Conservation (phyloP, 179 eudicot species). For the Beta macrorhiza region DNA sequence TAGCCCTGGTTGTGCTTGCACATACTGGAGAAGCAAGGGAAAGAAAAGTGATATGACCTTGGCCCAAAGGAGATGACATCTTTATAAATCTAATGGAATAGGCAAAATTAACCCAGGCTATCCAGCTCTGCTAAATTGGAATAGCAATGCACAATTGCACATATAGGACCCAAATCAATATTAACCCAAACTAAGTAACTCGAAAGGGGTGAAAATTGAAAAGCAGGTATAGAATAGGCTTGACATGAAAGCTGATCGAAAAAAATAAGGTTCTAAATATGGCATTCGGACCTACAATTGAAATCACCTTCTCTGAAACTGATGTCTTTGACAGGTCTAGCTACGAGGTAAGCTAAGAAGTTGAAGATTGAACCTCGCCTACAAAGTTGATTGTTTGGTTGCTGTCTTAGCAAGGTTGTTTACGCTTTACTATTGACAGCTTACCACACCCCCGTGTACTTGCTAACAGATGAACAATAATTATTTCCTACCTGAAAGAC, state of each 20-base stretch:
- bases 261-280: background rate
- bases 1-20: slow-evolving; percentile 35
- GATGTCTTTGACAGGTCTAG: background rate
- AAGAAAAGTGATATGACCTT: slow-evolving; percentile 19
- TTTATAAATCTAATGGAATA: background rate
- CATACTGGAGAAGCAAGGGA: slow-evolving; percentile 41
- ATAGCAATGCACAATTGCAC: background rate
- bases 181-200: background rate
- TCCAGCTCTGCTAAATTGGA: background rate
- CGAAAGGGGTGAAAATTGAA: background rate
- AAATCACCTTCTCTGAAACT: background rate
- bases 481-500: background rate
- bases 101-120: background rate
- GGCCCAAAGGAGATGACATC: background rate
- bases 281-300: background rate
- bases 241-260: background rate
- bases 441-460: background rate
- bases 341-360: background rate
- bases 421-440: background rate
- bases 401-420: background rate
- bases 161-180: background rate
- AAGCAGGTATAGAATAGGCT: background rate
- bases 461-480: background rate
- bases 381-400: background rate
- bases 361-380: background rate